Evolutionary conservation across 2,329 filamentous ascomycete genomes (phyloP).

Genomic region (Cryoendolithus antarcticus): DNA sequence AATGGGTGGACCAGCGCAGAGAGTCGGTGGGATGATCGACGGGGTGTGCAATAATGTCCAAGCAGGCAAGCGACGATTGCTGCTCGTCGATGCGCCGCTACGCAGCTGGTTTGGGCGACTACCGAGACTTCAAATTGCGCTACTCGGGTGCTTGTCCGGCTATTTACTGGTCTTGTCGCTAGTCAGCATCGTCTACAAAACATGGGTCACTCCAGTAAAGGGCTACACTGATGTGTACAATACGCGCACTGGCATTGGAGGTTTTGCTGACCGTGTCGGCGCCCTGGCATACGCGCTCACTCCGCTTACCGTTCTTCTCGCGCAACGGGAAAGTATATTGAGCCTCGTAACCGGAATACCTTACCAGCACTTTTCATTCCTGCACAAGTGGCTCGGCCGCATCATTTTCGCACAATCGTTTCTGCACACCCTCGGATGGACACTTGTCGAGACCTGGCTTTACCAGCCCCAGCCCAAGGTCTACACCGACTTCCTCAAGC

Average conservation of each 20-base stretch:
- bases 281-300: conserved; percentile 62
- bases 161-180: conserved; percentile 58
- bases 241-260: conserved; percentile 52
- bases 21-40: conserved; percentile 8
- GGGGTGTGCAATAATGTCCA: conserved; percentile 5
- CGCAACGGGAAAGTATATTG: conserved; percentile 57
- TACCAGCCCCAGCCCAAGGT: conserved; percentile 60
- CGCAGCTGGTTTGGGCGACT: conserved; percentile 50
- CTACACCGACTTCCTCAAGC: conserved; percentile 43
- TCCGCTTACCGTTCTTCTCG: conserved; percentile 54
- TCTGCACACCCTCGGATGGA: conserved; percentile 62
- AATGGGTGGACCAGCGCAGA: conserved; percentile 6
- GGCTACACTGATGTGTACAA: conserved; percentile 44
- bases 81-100: conserved; percentile 50
- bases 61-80: conserved; percentile 31
- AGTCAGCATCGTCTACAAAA: conserved; percentile 54
- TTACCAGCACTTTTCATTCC: conserved; percentile 65
- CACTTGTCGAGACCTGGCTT: conserved; percentile 49
- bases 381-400: conserved; percentile 65
- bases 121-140: conserved; percentile 53
- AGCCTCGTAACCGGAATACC: conserved; percentile 59
- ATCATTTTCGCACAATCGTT: conserved; percentile 57
- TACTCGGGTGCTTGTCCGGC: conserved; percentile 43
- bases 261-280: conserved; percentile 59
- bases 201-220: conserved; percentile 58